These are phyloP conservation scores for Mycena crocata DNA, from an alignment of 768 basidiomycete species.

Conservation along the genomic window DNA sequence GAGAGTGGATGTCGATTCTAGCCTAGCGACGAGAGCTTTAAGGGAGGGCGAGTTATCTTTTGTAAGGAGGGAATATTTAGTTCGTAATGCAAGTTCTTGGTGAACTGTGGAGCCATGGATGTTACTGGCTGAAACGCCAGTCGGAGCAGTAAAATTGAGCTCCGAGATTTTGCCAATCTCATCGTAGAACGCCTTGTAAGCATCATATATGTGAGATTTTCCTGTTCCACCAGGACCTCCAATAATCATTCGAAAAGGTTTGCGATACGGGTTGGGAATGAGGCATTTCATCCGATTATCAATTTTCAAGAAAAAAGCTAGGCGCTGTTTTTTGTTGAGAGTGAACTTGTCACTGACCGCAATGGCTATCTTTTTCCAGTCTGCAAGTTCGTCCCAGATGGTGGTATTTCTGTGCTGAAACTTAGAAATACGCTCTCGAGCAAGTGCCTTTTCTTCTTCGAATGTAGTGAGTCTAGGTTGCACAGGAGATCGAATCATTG, in stretches of 20 bases:
- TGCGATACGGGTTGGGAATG: neutral
- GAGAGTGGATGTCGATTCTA: constrained; percentile 3
- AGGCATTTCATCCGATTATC: constrained; percentile 4
- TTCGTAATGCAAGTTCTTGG: constrained; percentile 17
- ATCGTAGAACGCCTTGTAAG: constrained; percentile 25
- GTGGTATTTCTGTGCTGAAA: neutral
- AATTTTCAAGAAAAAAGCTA: constrained; percentile 26
- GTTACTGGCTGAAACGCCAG: too few species aligned
- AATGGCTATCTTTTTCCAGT: constrained; percentile 21
- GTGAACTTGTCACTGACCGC: constrained; percentile 22
- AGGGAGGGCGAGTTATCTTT: constrained; percentile 10
- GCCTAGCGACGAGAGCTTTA: neutral
- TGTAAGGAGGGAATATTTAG: neutral
- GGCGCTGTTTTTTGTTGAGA: too few species aligned
- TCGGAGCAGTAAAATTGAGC: too few species aligned
- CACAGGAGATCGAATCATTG: neutral
- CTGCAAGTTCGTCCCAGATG: neutral
- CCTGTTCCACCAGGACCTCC: constrained; percentile 37
- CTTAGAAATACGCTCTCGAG: neutral
- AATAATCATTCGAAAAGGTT: constrained; percentile 33
- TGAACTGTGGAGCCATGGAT: too few species aligned
- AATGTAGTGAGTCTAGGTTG: constrained; percentile 10
- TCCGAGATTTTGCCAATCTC: neutral
- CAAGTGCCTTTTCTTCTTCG: neutral
- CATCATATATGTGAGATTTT: constrained; percentile 37